Evolutionary conservation across 768 basidiomycete genomes (phyloP).

Genomic region (Saitozyma sp.): DNA sequence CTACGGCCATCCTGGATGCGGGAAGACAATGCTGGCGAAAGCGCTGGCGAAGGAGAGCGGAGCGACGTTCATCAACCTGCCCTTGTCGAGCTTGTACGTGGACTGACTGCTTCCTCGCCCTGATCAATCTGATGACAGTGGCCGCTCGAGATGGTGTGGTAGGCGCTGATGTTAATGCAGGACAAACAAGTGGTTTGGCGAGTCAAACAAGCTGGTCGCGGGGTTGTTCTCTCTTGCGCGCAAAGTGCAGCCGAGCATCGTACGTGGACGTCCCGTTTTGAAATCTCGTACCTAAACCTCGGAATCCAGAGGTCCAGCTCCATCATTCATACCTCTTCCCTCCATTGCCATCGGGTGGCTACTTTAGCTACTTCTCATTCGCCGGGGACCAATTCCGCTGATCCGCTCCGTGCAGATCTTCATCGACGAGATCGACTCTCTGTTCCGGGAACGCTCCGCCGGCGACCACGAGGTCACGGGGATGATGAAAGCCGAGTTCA

Average conservation of each 20-base stretch:
- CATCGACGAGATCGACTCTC: constrained; percentile 97
- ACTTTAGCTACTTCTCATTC: background rate
- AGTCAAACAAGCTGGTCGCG: constrained; percentile 91
- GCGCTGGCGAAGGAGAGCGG: constrained; percentile 95
- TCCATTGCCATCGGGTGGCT: background rate
- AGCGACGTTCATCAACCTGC: constrained; percentile 91
- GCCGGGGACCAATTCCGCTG: background rate
- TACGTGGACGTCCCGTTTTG: constrained; percentile 20
- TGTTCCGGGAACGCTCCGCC: constrained; percentile 79
- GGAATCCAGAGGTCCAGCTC: no score
- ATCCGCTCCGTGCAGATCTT: constrained; percentile 62
- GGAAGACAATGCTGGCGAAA: constrained; percentile 99
- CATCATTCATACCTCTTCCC: no score
- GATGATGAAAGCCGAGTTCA: constrained; percentile 86
- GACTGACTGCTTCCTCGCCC: background rate
- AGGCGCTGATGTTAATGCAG: constrained; percentile 4
- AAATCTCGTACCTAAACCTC: no score
- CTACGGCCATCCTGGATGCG: constrained; percentile 95
- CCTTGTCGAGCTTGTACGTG: constrained; percentile 63
- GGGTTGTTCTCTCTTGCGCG: constrained; percentile 89
- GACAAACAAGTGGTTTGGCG: constrained; percentile 68
- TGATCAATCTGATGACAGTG: constrained; percentile 3
- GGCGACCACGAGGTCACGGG: constrained; percentile 96
- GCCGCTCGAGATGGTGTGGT: no score
- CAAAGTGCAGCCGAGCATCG: constrained; percentile 88